These are phyloP conservation scores for Pseudonitzschia pungens DNA, from an alignment of 108 stramenopile genomes.

Conservation along the genomic window DNA sequence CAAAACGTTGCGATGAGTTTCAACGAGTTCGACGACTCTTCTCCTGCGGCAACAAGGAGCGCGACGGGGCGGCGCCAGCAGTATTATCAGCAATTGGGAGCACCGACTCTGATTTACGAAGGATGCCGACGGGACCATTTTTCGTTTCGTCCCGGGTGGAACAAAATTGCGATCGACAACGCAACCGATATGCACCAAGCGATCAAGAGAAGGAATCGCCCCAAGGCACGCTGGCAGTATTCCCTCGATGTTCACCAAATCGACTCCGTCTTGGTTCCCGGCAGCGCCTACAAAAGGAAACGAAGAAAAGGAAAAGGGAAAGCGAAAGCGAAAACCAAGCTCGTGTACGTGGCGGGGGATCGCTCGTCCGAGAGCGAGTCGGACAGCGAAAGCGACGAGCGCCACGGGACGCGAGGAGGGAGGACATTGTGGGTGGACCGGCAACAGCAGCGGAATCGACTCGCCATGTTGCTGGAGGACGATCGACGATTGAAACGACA, in stretches of 20 bases:
- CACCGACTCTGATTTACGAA: slow-evolving; percentile 26
- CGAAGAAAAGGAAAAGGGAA: not conserved
- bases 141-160: slow-evolving; percentile 14
- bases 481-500: not conserved
- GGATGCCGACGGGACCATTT: slow-evolving; percentile 4
- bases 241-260: slow-evolving; percentile 12
- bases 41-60: not conserved
- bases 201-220: slow-evolving; percentile 19
- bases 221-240: slow-evolving; percentile 28
- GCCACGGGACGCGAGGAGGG: not conserved
- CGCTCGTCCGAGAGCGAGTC: not conserved
- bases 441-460: slow-evolving; percentile 8
- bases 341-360: not conserved
- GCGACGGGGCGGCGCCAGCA: not conserved
- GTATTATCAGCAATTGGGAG: slow-evolving; percentile 29
- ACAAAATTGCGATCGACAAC: not conserved
- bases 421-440: not conserved
- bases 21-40: slow-evolving; percentile 6
- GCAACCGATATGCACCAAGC: slow-evolving; percentile 4
- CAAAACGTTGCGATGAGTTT: not conserved
- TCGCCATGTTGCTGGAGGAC: slow-evolving; percentile 2
- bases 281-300: not conserved
- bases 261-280: not conserved
- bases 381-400: not conserved
- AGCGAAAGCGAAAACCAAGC: not conserved